Percentiles rank a stretch among this genome's conserved stretches.
Conservation (phyloP, 208 protist species). For the Wallacemonas sp. region DNA sequence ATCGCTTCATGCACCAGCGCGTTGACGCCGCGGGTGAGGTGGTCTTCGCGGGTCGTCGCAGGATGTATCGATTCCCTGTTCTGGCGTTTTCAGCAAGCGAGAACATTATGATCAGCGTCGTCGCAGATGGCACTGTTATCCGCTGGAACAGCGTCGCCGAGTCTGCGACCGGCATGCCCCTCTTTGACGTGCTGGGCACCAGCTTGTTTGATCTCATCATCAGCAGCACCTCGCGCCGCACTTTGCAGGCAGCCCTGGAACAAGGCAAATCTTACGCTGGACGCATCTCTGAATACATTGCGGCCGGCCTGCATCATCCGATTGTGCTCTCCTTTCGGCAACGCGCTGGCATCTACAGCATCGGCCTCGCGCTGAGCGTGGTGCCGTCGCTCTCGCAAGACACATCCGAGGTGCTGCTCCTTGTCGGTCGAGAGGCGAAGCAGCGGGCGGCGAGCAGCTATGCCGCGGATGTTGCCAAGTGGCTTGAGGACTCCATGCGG, state of each 20-base stretch:
- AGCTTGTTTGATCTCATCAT: conserved; percentile 67
- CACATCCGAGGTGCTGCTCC: conserved; percentile 73
- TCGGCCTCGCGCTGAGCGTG: conserved; percentile 64
- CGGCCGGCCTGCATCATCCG: conserved; percentile 45
- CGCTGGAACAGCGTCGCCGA: conserved; percentile 77
- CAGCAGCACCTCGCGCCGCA: conserved; percentile 37
- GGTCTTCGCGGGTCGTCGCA: conserved; percentile 75
- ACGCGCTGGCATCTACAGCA: conserved; percentile 57
- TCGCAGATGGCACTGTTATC: conserved; percentile 86
- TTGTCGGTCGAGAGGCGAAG: conserved; percentile 76
- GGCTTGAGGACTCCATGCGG: conserved; percentile 67
- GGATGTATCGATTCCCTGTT: conserved; percentile 79
- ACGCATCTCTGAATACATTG: conserved; percentile 62
- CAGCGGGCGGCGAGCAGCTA: conserved; percentile 64
- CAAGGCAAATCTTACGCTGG: conserved; percentile 54
- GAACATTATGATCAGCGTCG: conserved; percentile 68
- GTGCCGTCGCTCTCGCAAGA: conserved; percentile 57
- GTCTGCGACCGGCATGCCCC: conserved; percentile 55
- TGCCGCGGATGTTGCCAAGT: conserved; percentile 69
- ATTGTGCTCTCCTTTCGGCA: conserved; percentile 67
- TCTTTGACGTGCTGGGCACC: conserved; percentile 69
- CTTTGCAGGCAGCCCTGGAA: conserved; percentile 48
- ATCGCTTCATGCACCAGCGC: conserved; percentile 15
- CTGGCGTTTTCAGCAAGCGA: conserved; percentile 46
- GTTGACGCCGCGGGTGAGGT: conserved; percentile 73